These are phyloP conservation scores for Arthrobotrys musiformis DNA, from an alignment of 2,329 filamentous ascomycete species.

Conservation along the genomic window DNA sequence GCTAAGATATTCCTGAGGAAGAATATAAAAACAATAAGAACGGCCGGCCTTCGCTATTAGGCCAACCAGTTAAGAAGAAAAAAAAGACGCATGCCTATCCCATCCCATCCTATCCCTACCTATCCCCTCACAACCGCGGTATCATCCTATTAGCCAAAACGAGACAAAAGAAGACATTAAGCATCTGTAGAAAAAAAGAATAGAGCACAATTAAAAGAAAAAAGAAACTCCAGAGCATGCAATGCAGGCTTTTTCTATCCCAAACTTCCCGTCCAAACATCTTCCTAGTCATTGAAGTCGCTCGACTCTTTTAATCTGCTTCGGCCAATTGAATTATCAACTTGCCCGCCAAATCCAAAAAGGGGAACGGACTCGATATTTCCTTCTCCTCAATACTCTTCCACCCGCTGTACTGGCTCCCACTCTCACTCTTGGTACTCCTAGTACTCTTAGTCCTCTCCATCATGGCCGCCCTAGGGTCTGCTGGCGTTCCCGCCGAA, in stretches of 20 bases:
- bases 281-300: background rate
- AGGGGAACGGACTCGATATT: constrained; percentile 93
- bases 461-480: constrained; percentile 45
- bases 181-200: background rate
- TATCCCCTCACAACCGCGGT: background rate
- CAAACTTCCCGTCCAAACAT: background rate
- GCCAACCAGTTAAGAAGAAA: background rate
- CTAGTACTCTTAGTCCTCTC: constrained; percentile 61
- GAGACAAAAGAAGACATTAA: background rate
- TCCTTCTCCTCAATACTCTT: constrained; percentile 84
- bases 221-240: constrained; percentile 19
- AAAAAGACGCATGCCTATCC: background rate
- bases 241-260: constrained; percentile 16
- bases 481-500: background rate
- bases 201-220: background rate
- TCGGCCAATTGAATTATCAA: constrained; percentile 93
- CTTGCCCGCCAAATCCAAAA: constrained; percentile 90
- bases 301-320: constrained; percentile 68
- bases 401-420: constrained; percentile 65
- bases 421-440: constrained; percentile 66
- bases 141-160: background rate
- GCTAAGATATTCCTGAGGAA: background rate
- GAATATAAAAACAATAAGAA: background rate
- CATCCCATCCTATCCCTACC: background rate
- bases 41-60: background rate